These are phyloP conservation scores for Didymella segeticola DNA, from an alignment of 2,329 filamentous ascomycete species.

Conservation along the genomic window DNA sequence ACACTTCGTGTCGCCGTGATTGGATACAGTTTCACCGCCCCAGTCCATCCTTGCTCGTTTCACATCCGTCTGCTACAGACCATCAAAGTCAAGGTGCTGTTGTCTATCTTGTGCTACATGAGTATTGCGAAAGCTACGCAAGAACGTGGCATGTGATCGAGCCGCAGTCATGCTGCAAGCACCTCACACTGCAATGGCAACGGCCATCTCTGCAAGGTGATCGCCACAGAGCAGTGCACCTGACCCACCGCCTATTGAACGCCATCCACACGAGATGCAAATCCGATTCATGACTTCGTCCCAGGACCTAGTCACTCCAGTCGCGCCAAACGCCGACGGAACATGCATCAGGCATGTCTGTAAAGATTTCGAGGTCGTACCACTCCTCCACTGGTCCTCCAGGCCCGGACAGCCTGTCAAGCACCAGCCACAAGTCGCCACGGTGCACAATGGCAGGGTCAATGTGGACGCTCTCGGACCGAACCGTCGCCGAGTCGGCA, in stretches of 20 bases:
- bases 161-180: conserved; percentile 5
- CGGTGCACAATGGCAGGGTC: conserved; percentile 64
- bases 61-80: conserved; percentile 11
- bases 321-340: conserved; percentile 55
- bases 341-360: conserved; percentile 54
- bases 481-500: conserved; percentile 69
- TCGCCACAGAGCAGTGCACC: conserved; percentile 5
- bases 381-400: conserved; percentile 55
- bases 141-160: conserved; percentile 2
- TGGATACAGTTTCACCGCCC: conserved; percentile 35
- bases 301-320: conserved; percentile 47
- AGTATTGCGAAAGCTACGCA: not conserved
- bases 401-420: conserved; percentile 76
- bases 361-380: conserved; percentile 59
- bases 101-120: conserved; percentile 14
- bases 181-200: too few species aligned
- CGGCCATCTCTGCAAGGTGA: not conserved
- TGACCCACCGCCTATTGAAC: conserved; percentile 14
- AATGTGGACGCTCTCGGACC: conserved; percentile 77
- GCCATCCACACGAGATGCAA: conserved; percentile 14
- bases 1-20: conserved; percentile 37
- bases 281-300: conserved; percentile 20
- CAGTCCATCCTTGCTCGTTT: conserved; percentile 20
- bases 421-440: conserved; percentile 76
- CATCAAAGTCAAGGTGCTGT: not conserved